Evolutionary conservation across 371 early-diverging fungal genomes (phyloP).

Genomic region (Chytridiales sp.): DNA sequence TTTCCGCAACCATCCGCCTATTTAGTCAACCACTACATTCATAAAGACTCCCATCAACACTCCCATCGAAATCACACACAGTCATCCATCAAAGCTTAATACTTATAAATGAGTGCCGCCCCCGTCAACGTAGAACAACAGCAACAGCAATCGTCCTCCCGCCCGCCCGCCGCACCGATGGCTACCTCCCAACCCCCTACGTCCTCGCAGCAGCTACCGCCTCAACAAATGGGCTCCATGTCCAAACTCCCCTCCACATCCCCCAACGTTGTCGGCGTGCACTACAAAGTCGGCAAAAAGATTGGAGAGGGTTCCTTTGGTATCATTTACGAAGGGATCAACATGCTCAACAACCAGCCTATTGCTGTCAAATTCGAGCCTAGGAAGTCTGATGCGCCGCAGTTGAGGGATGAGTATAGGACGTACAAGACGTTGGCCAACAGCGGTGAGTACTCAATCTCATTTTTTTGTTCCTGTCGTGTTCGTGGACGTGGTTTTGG

Average conservation of each 20-base stretch:
- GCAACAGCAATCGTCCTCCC: not conserved
- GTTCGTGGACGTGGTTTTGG: not conserved
- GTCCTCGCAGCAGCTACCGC: not conserved
- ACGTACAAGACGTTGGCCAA: slow-evolving; percentile 86
- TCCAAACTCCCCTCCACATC: slow-evolving; percentile 22
- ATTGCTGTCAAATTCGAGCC: slow-evolving; percentile 95
- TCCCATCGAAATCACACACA: too few species aligned
- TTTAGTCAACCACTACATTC: too few species aligned
- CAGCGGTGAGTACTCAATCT: slow-evolving; percentile 51
- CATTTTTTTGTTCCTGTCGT: not conserved
- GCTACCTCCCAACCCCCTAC: slow-evolving; percentile 1
- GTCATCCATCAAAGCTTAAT: not conserved
- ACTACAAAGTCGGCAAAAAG: slow-evolving; percentile 91
- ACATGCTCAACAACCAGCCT: slow-evolving; percentile 73
- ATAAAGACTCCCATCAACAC: too few species aligned
- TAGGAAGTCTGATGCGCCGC: slow-evolving; percentile 90
- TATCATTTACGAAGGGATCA: slow-evolving; percentile 91
- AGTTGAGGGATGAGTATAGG: slow-evolving; percentile 89
- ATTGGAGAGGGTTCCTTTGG: slow-evolving; percentile 98
- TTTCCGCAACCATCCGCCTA: too few species aligned
- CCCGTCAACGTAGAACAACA: not conserved
- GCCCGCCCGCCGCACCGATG: not conserved
- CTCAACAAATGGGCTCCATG: not conserved
- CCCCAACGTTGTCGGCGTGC: slow-evolving; percentile 79
- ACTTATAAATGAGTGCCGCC: not conserved